Evolutionary conservation across 75 land plant genomes (phyloP).

Genomic region (Selaginella tamariscina): DNA sequence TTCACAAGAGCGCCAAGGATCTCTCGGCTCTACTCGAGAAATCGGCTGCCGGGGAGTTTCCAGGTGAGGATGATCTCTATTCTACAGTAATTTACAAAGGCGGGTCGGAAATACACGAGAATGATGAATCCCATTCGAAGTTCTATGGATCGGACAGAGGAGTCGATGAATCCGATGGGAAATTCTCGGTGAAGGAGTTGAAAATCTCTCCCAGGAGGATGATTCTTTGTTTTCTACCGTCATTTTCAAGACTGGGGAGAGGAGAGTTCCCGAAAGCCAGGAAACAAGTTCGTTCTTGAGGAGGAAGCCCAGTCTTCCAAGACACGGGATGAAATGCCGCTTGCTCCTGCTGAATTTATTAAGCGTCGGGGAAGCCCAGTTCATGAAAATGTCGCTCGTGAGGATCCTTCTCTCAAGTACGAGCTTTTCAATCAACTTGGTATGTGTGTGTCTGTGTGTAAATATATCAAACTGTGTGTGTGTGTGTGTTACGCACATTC

Average conservation of each 20-base stretch:
- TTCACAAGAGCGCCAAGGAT: background rate
- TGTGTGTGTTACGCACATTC: too few relatives aligned
- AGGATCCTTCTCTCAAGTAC: constrained; percentile 88
- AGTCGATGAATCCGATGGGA: background rate
- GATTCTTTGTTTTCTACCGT: too few relatives aligned
- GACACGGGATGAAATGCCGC: background rate
- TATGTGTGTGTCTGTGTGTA: constrained; percentile 19
- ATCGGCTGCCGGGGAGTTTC: background rate
- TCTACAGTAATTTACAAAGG: background rate
- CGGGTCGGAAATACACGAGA: too few relatives aligned
- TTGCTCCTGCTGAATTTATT: background rate
- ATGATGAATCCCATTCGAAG: too few relatives aligned
- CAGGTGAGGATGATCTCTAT: background rate
- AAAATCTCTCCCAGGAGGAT: too few relatives aligned
- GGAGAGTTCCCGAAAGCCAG: background rate
- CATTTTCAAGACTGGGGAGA: background rate
- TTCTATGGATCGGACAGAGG: background rate
- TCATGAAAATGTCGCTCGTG: constrained; percentile 62
- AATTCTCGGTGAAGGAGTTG: background rate
- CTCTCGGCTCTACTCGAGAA: background rate
- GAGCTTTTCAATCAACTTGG: constrained; percentile 91
- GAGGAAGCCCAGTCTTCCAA: background rate
- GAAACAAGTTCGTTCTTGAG: background rate
- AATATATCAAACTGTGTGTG: too few relatives aligned
- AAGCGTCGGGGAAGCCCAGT: constrained; percentile 48